Evolutionary conservation across 139 green algal species (phyloP).

Genomic region (Asterochloris sp.): DNA sequence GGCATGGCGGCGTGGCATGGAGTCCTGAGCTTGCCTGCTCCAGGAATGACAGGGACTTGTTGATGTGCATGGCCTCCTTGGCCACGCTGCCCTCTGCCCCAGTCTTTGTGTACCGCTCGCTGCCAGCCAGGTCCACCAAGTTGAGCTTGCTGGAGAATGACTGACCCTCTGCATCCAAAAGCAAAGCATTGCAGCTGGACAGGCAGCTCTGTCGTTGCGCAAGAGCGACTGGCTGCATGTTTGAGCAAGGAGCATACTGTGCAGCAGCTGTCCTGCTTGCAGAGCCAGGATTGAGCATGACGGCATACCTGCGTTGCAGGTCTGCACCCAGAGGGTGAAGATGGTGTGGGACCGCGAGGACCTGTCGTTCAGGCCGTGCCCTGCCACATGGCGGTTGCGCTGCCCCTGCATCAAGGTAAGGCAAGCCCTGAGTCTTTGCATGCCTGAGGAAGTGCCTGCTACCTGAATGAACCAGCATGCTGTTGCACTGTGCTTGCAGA

Average conservation of each 20-base stretch:
- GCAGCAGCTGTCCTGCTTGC: background rate
- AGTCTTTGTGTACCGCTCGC: slow-evolving; percentile 87
- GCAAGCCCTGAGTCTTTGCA: background rate
- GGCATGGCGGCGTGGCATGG: too few species aligned
- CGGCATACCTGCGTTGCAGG: slow-evolving; percentile 14
- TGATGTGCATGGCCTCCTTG: slow-evolving; percentile 97
- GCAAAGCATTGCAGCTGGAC: background rate
- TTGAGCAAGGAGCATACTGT: background rate
- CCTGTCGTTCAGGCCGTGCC: slow-evolving; percentile 54
- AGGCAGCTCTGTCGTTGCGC: too few species aligned
- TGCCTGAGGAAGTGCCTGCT: background rate
- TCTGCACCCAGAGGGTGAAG: slow-evolving; percentile 68
- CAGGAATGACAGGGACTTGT: slow-evolving; percentile 71
- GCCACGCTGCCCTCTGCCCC: slow-evolving; percentile 81
- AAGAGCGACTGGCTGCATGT: background rate
- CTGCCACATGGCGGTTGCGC: slow-evolving; percentile 16
- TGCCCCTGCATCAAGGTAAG: slow-evolving; percentile 12
- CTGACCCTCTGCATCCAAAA: background rate
- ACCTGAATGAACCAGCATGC: too few species aligned
- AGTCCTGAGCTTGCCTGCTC: slow-evolving; percentile 13
- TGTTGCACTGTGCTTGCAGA: too few species aligned
- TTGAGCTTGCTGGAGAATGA: slow-evolving; percentile 90
- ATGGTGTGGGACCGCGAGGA: slow-evolving; percentile 69
- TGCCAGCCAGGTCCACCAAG: slow-evolving; percentile 93
- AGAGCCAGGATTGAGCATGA: background rate